Base-by-base conservation (phyloP, 768 basidiomycete species). In the Vishniacozyma victoriae region DNA sequence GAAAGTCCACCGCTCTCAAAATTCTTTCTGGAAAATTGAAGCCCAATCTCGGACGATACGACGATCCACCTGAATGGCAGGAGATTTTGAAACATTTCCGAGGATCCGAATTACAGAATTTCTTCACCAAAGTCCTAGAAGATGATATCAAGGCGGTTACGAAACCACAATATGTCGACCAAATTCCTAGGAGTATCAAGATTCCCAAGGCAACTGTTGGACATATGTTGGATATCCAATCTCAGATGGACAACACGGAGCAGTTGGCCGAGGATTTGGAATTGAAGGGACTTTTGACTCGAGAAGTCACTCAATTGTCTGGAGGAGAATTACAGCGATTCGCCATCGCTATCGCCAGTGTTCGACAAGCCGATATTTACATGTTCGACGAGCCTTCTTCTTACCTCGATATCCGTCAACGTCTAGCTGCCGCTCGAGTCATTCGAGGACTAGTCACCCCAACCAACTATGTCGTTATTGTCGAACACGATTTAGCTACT, bases 121-220 rank as follows among this genome's bases (percentile, higher is more conserved):
- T 97, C 76, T 99, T 99, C 75, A 97, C 95, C 42, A 97, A 97
- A 74, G 90, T 97, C 5, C 79, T 99, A 16, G 95, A 97, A 73
- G 95, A 99, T 74, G 91, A 99, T 67, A 77, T 97, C 69, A 97
- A 96, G 76, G 92, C 95, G 1, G 80, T 99, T 54, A 97, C 97
- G 72, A 99, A 99, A 74, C 95, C 95, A 1, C 95, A 99, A 80
- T 99, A 99, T 70, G 95, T 99, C 57, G 95, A 99, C 71, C 92
- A 97, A 72, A 96, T 99, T 64, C 95, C 95, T 3, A 82, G 85
- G 35, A 89, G 90, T 33, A 87, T 99, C 78, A 72, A 72, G 44
- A 93, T 97, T 74, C 90, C 85, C 45, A 78, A 75, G 40, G 79
- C 87, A 78, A 85, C 84, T 2, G 92, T 99, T 22, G 76, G 78